phyloP scores from a whole-genome alignment of 2,329 filamentous ascomycete species.

The Trichoderma sp. region DNA sequence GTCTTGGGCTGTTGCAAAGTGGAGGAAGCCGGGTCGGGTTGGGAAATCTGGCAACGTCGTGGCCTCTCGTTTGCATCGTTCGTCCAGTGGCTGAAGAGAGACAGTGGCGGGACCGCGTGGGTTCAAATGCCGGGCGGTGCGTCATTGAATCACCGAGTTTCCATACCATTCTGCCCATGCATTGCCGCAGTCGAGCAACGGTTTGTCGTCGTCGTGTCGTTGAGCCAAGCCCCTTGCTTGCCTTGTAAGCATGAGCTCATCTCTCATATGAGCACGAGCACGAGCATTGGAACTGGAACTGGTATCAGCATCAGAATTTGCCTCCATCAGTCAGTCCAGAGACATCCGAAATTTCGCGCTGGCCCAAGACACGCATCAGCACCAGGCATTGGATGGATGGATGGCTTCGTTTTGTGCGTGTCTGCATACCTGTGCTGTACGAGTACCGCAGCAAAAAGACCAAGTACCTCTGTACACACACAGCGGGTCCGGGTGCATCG shows the following conservation, averaged over 20 bases:
- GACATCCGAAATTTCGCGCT: background rate
- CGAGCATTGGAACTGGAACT: background rate
- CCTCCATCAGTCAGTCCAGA: background rate
- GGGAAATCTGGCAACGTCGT: constrained; percentile 3
- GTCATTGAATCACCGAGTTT: background rate
- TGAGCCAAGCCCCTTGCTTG: background rate
- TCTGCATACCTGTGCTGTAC: background rate
- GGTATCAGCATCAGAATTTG: background rate
- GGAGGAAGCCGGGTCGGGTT: background rate
- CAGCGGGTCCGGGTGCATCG: background rate
- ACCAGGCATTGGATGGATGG: background rate
- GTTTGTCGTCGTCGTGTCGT: background rate
- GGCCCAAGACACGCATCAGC: background rate
- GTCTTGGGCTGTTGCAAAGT: background rate
- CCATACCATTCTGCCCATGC: background rate
- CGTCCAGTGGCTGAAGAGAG: background rate
- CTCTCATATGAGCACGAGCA: background rate
- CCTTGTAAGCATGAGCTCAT: background rate
- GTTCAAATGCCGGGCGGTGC: constrained; percentile 7
- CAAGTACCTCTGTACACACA: background rate
- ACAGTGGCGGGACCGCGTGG: background rate
- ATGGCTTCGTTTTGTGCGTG: background rate
- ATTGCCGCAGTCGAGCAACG: background rate
- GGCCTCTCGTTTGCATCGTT: constrained; percentile 4
- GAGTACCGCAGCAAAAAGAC: background rate